Evolutionary conservation across 2,329 filamentous ascomycete genomes (phyloP), one percentile per base, ranked within the genome.

Genomic region (Didymella exigua): DNA sequence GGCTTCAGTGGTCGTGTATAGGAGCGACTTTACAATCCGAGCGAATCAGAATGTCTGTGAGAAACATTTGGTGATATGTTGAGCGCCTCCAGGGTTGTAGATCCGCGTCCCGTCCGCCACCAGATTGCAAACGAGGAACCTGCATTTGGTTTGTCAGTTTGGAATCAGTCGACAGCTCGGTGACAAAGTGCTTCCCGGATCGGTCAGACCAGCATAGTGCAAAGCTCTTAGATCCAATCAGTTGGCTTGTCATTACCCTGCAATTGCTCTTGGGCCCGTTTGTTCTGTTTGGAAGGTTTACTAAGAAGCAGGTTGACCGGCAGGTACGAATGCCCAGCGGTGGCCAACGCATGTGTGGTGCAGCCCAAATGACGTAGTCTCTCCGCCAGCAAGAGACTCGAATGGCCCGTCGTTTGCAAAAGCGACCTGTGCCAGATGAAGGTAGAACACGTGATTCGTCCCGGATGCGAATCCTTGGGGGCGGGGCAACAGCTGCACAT

Each of bases 401-500:
- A 19, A 45, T 27, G 16, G 46, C 10, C 27, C 10, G 19, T 31
- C 11, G 11, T 26, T 10, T 41, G 29, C 33, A 18, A 18, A 45
- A 2, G 26, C 23, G 21, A 36, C n/a, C 14, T 41, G 52, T 42
- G 24, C 46, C 52, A 47, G 52, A 55, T 50, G 46, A 50, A 50
- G 46, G 37, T 46, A 13, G 26, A 7, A 16, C 66, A 69, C 66
- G 66, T 69, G 66, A 68, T 38, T 7, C 30, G 31, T 44, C 33
- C 51, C 43, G 37, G 46, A 54, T 45, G 48, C n/a, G 18, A 14
- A 19, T 3, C 5, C 34, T 29, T 26, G 30, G 24, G 29, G 33
- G 46, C 34, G 52, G 46, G 52, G 46, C 52, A 55, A 42, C 26
- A 26, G 54, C 66, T 68, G 68, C 66, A 68, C 19, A 47, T 66